Base-by-base conservation (phyloP, 768 basidiomycete genomes). In the Collybia mongolica region DNA sequence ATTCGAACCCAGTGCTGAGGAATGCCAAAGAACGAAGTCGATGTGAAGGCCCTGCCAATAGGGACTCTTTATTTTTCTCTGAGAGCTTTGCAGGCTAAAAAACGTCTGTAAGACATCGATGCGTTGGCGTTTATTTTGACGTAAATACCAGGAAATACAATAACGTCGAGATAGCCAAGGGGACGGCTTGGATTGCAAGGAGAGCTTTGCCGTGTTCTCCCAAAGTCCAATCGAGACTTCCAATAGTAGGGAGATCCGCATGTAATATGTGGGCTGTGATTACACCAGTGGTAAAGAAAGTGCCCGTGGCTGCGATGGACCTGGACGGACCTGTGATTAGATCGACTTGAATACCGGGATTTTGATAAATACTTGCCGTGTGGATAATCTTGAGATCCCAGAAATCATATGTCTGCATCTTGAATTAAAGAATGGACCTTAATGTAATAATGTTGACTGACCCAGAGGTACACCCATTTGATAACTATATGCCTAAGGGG, bases 381-480 rank as follows among this genome's bases (percentile, higher is more conserved):
- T 28, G 37, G 83, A 84, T 51, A 82, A 68, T 23, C 79, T 75
- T 35, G 83, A 79, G 37, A 84, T 46, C 24, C 84, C 84, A 51
- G 73, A 74, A 48, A 86, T 71, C 83, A 86, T 84, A 67, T 86
- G 84, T 40, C 83, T 84, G 47, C 28, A 37, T 4, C 46, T 24
- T 29, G 40, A 52, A 45, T 35, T 24, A 22, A 18, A 32, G 48
- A 38, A 47, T 7, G 9, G 9, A 8, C 6, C 8, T 14, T 12
- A 43, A 32, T 23, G 17, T 29, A 41, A 32, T 14, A 18, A 15
- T 23, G 29, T 9, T 26, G 19, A 45, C 41, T 49, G 62, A 83
- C 82, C 83, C 83, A 15, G 83, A 85, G 9, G 84, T 84, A 60
- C 84, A 86, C 19, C 84, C 84, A 50, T 81, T 82, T 14, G 76